Conservation (phyloP, 371 early-diverging fungal genomes). For the Capillidium rhysosporum region DNA sequence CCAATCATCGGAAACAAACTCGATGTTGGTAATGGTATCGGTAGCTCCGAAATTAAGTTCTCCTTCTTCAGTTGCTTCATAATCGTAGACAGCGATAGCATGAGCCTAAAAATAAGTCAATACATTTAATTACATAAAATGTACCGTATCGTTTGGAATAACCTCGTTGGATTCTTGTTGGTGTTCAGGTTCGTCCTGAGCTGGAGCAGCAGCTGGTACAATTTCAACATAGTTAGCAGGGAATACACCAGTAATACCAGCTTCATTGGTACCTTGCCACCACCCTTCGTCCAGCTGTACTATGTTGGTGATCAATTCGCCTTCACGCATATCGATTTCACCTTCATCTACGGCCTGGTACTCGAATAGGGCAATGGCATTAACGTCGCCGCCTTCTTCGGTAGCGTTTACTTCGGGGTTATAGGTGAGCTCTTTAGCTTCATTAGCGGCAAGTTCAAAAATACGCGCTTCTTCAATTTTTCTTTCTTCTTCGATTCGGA, state of each 20-base stretch:
- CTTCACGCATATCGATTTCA: constrained; percentile 45
- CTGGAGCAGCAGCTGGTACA: constrained; percentile 2
- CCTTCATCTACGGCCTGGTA: constrained; percentile 39
- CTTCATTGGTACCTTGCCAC: constrained; percentile 51
- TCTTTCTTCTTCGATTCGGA: neutral
- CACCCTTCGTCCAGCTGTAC: constrained; percentile 66
- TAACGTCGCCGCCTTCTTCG: neutral
- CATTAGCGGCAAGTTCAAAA: neutral
- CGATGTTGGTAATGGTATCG: constrained; percentile 52
- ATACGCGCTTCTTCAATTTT: neutral
- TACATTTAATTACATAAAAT: neutral
- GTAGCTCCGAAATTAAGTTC: constrained; percentile 67
- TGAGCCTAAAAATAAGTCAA: neutral
- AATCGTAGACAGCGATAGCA: constrained; percentile 66
- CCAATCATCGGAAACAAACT: constrained; percentile 77
- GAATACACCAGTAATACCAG: constrained; percentile 38
- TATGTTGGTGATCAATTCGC: constrained; percentile 46
- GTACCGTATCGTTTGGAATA: neutral
- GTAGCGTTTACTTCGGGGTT: neutral
- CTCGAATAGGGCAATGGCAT: constrained; percentile 28
- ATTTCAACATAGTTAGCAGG: constrained; percentile 62
- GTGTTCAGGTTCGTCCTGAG: neutral
- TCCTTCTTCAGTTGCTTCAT: constrained; percentile 68
- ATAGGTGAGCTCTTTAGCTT: neutral
- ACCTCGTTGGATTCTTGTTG: neutral